phyloP scores from a whole-genome alignment of 2,329 filamentous ascomycete genomes.

The Aspergillus hortae region DNA sequence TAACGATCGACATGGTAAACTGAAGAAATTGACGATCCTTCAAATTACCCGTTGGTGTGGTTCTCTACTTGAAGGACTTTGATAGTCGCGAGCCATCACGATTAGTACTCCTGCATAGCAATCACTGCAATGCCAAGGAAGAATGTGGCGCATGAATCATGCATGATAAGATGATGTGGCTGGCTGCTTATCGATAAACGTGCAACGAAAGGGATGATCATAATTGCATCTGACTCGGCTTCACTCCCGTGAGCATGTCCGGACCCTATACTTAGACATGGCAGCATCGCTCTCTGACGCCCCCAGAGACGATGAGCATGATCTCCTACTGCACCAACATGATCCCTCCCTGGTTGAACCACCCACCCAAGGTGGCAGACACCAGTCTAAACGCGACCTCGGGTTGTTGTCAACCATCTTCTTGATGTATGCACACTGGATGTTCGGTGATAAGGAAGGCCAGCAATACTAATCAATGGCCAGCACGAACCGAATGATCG shows the following conservation, averaged over 20 bases:
- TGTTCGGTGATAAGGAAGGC: background rate
- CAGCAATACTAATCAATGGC: too few species aligned
- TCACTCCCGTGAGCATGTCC: too few species aligned
- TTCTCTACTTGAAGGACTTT: too few species aligned
- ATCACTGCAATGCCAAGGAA: background rate
- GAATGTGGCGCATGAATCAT: background rate
- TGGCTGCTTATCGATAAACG: background rate
- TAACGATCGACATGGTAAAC: too few species aligned
- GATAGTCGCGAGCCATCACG: too few species aligned
- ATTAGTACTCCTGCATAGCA: too few species aligned
- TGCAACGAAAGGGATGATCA: background rate
- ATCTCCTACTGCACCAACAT: background rate
- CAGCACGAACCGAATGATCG: conserved; percentile 52
- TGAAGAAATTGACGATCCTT: too few species aligned
- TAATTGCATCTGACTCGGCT: too few species aligned
- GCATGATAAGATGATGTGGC: background rate
- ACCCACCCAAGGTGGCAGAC: too few species aligned
- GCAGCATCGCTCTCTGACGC: background rate
- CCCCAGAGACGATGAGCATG: background rate
- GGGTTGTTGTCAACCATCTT: background rate
- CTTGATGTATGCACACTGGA: background rate
- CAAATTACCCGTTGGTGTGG: too few species aligned
- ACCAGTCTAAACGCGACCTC: background rate
- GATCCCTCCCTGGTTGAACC: background rate
- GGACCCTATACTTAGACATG: background rate